Evolutionary conservation across 208 protist species (phyloP).

Genomic region (Leishmania lainsoni): DNA sequence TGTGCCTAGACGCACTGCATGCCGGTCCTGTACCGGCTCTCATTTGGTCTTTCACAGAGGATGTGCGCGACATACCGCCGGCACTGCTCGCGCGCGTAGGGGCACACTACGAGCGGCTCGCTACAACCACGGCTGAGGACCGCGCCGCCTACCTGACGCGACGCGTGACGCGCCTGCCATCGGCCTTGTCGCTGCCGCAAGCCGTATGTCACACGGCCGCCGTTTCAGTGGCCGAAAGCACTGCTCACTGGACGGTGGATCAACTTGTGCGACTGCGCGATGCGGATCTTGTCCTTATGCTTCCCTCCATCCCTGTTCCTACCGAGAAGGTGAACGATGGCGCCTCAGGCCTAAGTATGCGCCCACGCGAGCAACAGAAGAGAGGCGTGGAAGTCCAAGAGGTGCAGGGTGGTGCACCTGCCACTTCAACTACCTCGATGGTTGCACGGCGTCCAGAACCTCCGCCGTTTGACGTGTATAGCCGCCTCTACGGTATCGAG

Average conservation of each 20-base stretch:
- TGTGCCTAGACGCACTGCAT: slow-evolving; percentile 45
- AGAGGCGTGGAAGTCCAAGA: not conserved
- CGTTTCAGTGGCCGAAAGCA: slow-evolving; percentile 26
- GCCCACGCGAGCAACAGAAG: not conserved
- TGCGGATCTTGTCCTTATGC: slow-evolving; percentile 7
- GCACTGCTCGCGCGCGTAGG: slow-evolving; percentile 16
- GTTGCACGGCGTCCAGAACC: not conserved
- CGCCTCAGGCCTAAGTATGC: not conserved
- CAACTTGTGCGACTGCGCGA: slow-evolving; percentile 13
- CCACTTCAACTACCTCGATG: not conserved
- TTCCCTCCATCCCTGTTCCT: not conserved
- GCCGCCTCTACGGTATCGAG: slow-evolving; percentile 63
- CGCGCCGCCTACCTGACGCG: slow-evolving; percentile 29
- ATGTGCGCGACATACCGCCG: slow-evolving; percentile 4
- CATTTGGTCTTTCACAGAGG: slow-evolving; percentile 32
- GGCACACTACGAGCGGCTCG: slow-evolving; percentile 36
- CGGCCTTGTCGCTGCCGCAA: slow-evolving; percentile 3
- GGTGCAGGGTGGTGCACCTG: not conserved
- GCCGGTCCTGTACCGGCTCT: slow-evolving; percentile 1
- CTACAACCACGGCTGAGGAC: slow-evolving; percentile 29
- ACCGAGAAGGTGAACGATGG: not conserved
- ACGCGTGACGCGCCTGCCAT: slow-evolving; percentile 2
- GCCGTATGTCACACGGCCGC: not conserved
- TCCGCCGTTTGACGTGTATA: slow-evolving; percentile 25
- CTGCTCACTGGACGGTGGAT: slow-evolving; percentile 21